phyloP scores from a whole-genome alignment of 768 basidiomycete genomes.

The Boletus subcaerulescens region DNA sequence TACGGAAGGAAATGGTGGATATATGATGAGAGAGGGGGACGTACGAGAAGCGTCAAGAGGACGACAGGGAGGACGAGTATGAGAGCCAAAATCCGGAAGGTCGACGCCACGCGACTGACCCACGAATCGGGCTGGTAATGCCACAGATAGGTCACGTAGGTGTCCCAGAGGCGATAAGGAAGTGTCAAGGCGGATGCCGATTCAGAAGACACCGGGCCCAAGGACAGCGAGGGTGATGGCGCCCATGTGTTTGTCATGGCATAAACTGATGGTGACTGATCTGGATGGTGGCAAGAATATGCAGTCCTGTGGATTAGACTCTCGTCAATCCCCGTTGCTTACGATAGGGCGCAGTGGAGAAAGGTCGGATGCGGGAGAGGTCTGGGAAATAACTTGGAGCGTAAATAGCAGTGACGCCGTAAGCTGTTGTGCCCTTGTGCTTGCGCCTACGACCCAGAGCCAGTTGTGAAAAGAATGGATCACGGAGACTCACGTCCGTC shows the following conservation, averaged over 20 bases:
- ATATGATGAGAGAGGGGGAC: slow-evolving; percentile 22
- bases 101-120: slow-evolving; percentile 62
- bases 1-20: slow-evolving; percentile 11
- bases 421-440: background rate
- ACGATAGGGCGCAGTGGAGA: slow-evolving; percentile 24
- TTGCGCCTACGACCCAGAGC: too few relatives aligned
- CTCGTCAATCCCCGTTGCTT: slow-evolving; percentile 11
- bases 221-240: slow-evolving; percentile 2
- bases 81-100: slow-evolving; percentile 61
- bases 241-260: slow-evolving; percentile 11
- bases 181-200: slow-evolving; percentile 15
- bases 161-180: slow-evolving; percentile 51
- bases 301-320: slow-evolving; percentile 3
- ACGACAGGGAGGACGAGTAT: slow-evolving; percentile 48
- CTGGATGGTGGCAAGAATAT: background rate
- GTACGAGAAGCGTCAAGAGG: slow-evolving; percentile 64
- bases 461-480: background rate
- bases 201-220: slow-evolving; percentile 4
- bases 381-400: background rate
- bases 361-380: slow-evolving; percentile 7
- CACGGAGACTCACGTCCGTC: background rate
- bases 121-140: slow-evolving; percentile 61
- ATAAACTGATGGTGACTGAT: slow-evolving; percentile 7
- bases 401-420: slow-evolving; percentile 7
- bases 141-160: slow-evolving; percentile 63